Evolutionary conservation across 768 basidiomycete species (phyloP).

Genomic region (Leccinum incarnatum): DNA sequence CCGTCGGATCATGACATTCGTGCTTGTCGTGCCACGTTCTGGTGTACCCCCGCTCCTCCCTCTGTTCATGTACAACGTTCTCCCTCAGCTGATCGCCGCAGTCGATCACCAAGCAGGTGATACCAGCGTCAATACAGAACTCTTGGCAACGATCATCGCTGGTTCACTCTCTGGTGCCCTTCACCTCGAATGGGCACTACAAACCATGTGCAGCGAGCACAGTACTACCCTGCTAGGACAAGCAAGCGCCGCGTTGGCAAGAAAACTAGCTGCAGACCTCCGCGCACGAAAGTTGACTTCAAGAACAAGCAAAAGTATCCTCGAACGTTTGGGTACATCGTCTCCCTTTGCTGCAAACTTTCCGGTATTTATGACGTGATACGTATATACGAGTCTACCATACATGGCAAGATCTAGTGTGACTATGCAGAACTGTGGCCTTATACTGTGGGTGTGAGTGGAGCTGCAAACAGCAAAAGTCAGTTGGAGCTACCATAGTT

Average conservation of each 20-base stretch:
- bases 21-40: slow-evolving; percentile 60
- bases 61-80: slow-evolving; percentile 65
- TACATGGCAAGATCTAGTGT: slow-evolving; percentile 27
- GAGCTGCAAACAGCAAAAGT: slow-evolving; percentile 36
- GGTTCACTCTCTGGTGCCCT: slow-evolving; percentile 64
- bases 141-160: slow-evolving; percentile 62
- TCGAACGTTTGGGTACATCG: slow-evolving; percentile 59
- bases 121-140: slow-evolving; percentile 55
- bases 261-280: slow-evolving; percentile 63
- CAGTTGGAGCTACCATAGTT: neutral
- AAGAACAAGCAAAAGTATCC: slow-evolving; percentile 48
- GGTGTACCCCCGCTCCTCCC: slow-evolving; percentile 64
- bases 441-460: slow-evolving; percentile 46
- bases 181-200: slow-evolving; percentile 69
- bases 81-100: slow-evolving; percentile 53
- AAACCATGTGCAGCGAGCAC: slow-evolving; percentile 50
- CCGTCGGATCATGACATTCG: slow-evolving; percentile 64
- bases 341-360: slow-evolving; percentile 72
- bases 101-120: slow-evolving; percentile 57
- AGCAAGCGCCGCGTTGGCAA: slow-evolving; percentile 60
- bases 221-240: slow-evolving; percentile 53
- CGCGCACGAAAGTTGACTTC: slow-evolving; percentile 47
- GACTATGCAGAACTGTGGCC: slow-evolving; percentile 7
- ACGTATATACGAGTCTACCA: slow-evolving; percentile 4
- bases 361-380: slow-evolving; percentile 51